Base-by-base conservation (phyloP, 495 filamentous ascomycete genomes). In the Alectoria sarmentosa region DNA sequence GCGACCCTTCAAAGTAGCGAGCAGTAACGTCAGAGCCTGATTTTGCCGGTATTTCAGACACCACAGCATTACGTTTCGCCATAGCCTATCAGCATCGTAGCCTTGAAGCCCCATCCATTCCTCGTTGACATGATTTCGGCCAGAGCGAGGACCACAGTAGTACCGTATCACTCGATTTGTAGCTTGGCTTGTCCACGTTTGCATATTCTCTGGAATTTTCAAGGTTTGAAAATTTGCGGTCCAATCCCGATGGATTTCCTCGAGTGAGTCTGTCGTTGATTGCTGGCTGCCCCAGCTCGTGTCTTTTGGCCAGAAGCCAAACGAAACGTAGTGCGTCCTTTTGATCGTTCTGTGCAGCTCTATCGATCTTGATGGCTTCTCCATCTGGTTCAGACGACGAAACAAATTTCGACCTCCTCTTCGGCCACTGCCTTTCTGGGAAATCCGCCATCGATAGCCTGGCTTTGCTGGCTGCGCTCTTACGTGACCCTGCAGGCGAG, bases 1-100 rank as follows among this genome's bases (percentile, higher is more conserved):
- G 2, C 70, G 62, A 23, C 71, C 62, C 28, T 74, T 69, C 52
- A 82, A 71, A 13, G 79, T 82, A 21, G 78, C 81, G 46, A 77
- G 65, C 9, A 89, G 69, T 58, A 88, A 79, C 17, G 75, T 71
- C 36, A 80, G 70, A 4, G 80, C 71, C 38, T 70, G 65, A 26
- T 73, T 66, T 1, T 79, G 80, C 36, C 73, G 72, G 58, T 78
- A 75, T n/a, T 76, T 68, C 34, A 89, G 67, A 34, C 83, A 71
- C 69, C 77, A 78, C 23, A 83, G 72, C 60, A 87, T 82, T 32
- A 85, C 63, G 4, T 75, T 67, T 39, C 76, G 74, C 86, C 86
- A 89, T 42, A 69, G 9, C n/a, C 15, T 8, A 7, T 21, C 52
- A 21, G 14, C 14, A 34, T 55, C 52, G 30, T 55, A 34, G 30